Conservation (phyloP, 306 rosid species). For the Acmispon strigosus region DNA sequence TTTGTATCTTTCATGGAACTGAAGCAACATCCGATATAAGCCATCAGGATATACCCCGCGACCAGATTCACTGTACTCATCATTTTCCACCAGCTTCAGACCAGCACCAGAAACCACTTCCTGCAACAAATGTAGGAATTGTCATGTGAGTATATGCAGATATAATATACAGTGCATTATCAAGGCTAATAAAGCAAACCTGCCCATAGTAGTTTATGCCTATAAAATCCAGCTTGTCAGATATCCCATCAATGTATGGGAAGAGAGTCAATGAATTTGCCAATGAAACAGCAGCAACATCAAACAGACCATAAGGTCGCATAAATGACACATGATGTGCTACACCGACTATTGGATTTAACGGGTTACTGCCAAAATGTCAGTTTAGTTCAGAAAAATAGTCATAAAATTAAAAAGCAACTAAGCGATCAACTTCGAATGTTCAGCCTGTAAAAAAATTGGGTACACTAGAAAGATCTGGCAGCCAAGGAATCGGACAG, state of each 20-base stretch:
- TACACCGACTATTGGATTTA: constrained; percentile 62
- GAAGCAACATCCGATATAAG: constrained; percentile 81
- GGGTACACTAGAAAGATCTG: background rate
- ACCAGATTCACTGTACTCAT: constrained; percentile 98
- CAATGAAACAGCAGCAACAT: constrained; percentile 68
- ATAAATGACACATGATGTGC: constrained; percentile 93
- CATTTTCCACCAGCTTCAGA: constrained; percentile 77
- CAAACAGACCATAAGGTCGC: constrained; percentile 93
- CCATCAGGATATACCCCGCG: constrained; percentile 99
- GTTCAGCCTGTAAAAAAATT: background rate
- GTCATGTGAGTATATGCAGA: constrained; percentile 2
- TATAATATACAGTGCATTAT: background rate
- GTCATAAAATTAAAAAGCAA: constrained; percentile 13
- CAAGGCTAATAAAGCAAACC: constrained; percentile 43
- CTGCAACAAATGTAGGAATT: constrained; percentile 34
- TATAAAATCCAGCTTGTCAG: constrained; percentile 75
- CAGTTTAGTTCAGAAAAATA: constrained; percentile 18
- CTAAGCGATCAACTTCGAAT: constrained; percentile 12
- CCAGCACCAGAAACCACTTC: constrained; percentile 80
- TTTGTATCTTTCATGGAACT: constrained; percentile 85
- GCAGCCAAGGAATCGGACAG: background rate
- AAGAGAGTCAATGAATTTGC: constrained; percentile 77
- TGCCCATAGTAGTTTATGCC: constrained; percentile 97
- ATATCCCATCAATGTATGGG: constrained; percentile 71
- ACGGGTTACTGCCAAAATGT: constrained; percentile 36